Percentiles rank a stretch among this genome's conserved stretches.
Conservation (phyloP, 2,329 filamentous ascomycete species). For the Plectosphaerella cucumerina region DNA sequence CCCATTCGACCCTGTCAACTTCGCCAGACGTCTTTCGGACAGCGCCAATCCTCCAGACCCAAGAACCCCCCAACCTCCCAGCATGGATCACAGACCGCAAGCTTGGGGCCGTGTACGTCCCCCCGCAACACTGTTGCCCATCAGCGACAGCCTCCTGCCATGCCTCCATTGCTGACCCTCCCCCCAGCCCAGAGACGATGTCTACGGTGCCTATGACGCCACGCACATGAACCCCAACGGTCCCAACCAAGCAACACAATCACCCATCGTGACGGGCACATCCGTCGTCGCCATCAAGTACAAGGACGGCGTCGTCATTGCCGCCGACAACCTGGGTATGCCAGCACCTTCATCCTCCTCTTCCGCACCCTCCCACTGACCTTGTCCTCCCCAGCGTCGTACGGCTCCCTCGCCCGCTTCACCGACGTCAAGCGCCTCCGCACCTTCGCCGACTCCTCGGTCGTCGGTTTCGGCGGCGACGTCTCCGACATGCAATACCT, state of each 20-base stretch:
- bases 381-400: constrained; percentile 65
- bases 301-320: constrained; percentile 93
- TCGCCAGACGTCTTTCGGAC: constrained; percentile 81
- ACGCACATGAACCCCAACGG: constrained; percentile 71
- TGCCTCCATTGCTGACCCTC: constrained; percentile 10
- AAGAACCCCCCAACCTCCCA: constrained; percentile 10
- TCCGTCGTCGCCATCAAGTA: constrained; percentile 95
- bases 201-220: constrained; percentile 90
- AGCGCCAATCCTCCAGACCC: background rate
- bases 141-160: constrained; percentile 2
- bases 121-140: constrained; percentile 10
- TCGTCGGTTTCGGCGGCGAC: constrained; percentile 94
- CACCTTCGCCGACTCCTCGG: constrained; percentile 75
- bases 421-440: constrained; percentile 94
- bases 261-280: constrained; percentile 91
- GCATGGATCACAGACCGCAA: constrained; percentile 70
- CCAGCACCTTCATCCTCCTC: background rate
- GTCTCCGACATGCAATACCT: constrained; percentile 99
- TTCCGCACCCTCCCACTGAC: constrained; percentile 5
- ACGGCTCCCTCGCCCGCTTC: constrained; percentile 95
- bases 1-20: constrained; percentile 40
- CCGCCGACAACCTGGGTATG: constrained; percentile 91
- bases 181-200: constrained; percentile 87
- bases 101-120: constrained; percentile 66
- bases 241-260: constrained; percentile 84